Base-by-base conservation (phyloP, 805 yeast species). In the Sugiyamaella boreocaroliniensis region DNA sequence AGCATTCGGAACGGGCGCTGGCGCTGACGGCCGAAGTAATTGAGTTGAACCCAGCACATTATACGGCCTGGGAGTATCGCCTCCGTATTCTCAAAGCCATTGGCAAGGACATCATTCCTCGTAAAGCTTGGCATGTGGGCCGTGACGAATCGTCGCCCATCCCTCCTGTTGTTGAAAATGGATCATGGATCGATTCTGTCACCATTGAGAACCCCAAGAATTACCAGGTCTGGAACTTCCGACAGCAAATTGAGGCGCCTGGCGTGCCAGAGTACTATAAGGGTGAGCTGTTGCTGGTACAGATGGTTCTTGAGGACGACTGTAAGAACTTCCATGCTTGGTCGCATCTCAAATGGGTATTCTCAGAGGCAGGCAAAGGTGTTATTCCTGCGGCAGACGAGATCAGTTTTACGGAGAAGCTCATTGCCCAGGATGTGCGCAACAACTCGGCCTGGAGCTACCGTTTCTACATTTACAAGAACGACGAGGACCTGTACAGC, bases 141-240 rank as follows among this genome's bases (percentile, higher is more conserved):
- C 44, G 49, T 12, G 56, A 53, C 20, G 26, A 22, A 22, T 22
- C 26, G 6, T 32, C 37, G 11, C 37, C 37, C 11, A 14, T 32
- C 4, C 62, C 63, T 4, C 49, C 46, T 8, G 58, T 61, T 6
- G 64, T 61, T 12, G 69, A 64, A 14, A 96, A 92, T 63, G 72
- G 89, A 40, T 79, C 79, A 40, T 89, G 96, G 96, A 76, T 89
- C 57, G 93, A 87, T 61, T 74, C 74, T 34, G 71, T 87, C 37
- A 90, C 96, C 0, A 64, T 85, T 47, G 82, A 77, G 11, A 85
- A 86, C 66, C 85, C 90, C 42, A 93, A 93, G 67, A 92, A 90
- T 71, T 93, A 93, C 69, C 99, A 93, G 68, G 85, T 92, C n/a
- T 93, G 98, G 97, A 87, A 90, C 61, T 90, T 92, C 64, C 78